phyloP scores from a whole-genome alignment of 2,329 filamentous ascomycete genomes.

The Onygenales sp. region DNA sequence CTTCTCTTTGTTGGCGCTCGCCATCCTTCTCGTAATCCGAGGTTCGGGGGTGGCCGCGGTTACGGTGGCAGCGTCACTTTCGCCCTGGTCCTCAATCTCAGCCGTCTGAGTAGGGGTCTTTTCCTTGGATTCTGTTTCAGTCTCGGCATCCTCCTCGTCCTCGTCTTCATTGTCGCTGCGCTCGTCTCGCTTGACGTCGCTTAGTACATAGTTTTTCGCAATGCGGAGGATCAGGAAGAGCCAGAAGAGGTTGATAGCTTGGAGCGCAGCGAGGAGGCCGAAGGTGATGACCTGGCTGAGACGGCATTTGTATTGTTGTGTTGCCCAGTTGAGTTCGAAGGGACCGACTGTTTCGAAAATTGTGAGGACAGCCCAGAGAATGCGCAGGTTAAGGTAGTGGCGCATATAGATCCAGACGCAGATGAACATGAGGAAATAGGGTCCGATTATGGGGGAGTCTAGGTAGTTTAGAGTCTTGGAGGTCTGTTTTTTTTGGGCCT shows the following conservation, averaged over 20 bases:
- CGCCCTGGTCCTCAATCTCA: neutral
- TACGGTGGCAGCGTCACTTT: conserved; percentile 9
- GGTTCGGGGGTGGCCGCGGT: conserved; percentile 10
- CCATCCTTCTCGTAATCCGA: conserved; percentile 14
- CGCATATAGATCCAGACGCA: conserved; percentile 79
- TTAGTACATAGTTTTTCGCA: conserved; percentile 33
- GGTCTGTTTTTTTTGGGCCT: conserved; percentile 43
- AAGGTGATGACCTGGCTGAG: conserved; percentile 40
- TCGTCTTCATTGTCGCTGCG: conserved; percentile 37
- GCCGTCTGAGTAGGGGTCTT: neutral
- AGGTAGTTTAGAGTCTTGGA: conserved; percentile 91
- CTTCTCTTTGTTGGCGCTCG: conserved; percentile 14
- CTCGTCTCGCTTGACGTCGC: conserved; percentile 31
- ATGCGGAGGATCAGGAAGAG: conserved; percentile 37
- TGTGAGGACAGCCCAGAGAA: conserved; percentile 37
- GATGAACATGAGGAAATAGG: conserved; percentile 79
- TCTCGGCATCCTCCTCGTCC: conserved; percentile 25
- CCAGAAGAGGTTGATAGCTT: conserved; percentile 39
- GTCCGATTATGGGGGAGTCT: conserved; percentile 65
- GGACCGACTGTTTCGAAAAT: conserved; percentile 40
- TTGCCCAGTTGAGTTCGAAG: conserved; percentile 40
- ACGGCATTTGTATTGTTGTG: conserved; percentile 40
- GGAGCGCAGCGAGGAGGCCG: conserved; percentile 33
- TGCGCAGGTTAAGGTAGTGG: conserved; percentile 53
- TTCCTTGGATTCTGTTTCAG: too few species aligned